phyloP scores from a whole-genome alignment of 1,139 yeast genomes.

The Geotrichum citri-aurantii region DNA sequence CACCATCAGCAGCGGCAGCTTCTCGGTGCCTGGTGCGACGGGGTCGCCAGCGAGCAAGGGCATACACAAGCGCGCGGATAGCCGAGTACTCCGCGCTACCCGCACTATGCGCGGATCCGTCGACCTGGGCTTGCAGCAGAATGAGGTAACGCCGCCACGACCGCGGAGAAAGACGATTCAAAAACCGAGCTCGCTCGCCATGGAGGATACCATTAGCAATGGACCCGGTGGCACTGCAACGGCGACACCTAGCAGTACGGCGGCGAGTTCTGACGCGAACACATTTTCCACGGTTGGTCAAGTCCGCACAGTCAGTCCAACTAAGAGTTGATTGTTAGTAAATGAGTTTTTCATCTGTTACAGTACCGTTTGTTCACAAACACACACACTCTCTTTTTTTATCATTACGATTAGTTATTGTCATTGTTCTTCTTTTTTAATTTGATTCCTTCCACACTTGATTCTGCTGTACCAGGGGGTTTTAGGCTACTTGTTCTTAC shows the following conservation, averaged over 20 bases:
- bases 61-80: conserved; percentile 6
- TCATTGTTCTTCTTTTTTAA: background rate
- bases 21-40: background rate
- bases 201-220: background rate
- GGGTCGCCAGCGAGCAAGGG: background rate
- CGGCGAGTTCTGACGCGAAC: background rate
- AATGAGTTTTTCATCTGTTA: background rate
- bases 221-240: background rate
- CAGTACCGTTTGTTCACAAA: background rate
- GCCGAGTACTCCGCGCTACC: background rate
- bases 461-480: background rate
- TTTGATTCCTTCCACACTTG: background rate
- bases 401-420: background rate
- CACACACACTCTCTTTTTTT: background rate
- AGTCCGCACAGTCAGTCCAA: background rate
- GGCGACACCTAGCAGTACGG: background rate
- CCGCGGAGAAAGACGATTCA: conserved; percentile 8
- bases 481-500: background rate
- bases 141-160: conserved; percentile 5
- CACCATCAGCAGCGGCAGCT: background rate
- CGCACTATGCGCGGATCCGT: conserved; percentile 8
- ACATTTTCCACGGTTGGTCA: background rate
- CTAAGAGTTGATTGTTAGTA: background rate
- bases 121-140: conserved; percentile 6
- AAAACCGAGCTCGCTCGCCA: conserved; percentile 3